A percentile compares a stretch with the other conserved stretches of the same genome.
Evolutionary conservation across 768 basidiomycete species (phyloP).

Genomic region (Psilocybe sp.): DNA sequence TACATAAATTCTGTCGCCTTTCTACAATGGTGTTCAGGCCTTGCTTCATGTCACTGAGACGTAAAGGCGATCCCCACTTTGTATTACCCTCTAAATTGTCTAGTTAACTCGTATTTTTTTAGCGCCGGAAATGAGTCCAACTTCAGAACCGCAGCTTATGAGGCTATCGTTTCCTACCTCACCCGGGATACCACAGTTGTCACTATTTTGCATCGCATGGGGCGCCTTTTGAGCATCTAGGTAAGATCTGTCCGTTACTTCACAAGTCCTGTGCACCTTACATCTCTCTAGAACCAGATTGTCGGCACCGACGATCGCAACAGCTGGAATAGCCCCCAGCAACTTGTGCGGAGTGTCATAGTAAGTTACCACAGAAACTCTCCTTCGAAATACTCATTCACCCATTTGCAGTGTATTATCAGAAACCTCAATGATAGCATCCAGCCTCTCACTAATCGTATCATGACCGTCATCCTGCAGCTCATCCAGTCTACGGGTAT

Average conservation of each 20-base stretch:
- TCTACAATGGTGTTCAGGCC: constrained; percentile 83
- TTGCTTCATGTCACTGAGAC: constrained; percentile 86
- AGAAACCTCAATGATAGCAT: constrained; percentile 83
- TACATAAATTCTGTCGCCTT: constrained; percentile 86
- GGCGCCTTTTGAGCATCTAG: constrained; percentile 81
- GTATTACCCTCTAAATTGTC: neutral
- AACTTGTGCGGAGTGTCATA: constrained; percentile 89
- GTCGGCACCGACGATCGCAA: constrained; percentile 93
- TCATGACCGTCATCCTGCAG: constrained; percentile 88
- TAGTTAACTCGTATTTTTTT: constrained; percentile 1
- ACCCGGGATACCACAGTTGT: constrained; percentile 79
- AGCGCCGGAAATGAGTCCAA: constrained; percentile 87
- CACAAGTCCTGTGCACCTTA: neutral
- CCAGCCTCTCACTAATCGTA: constrained; percentile 84
- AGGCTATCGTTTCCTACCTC: constrained; percentile 88
- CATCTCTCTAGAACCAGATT: constrained; percentile 70
- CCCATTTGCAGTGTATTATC: constrained; percentile 63
- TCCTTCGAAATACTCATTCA: neutral
- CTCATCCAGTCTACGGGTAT: constrained; percentile 87
- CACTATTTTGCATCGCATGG: constrained; percentile 88
- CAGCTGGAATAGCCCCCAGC: constrained; percentile 98
- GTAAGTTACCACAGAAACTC: constrained; percentile 40
- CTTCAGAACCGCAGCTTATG: constrained; percentile 93
- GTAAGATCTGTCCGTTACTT: constrained; percentile 34
- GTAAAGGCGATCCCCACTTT: constrained; percentile 38